Conservation (phyloP, 192 early-diverging fungal species). For the Coemansia sp. region DNA sequence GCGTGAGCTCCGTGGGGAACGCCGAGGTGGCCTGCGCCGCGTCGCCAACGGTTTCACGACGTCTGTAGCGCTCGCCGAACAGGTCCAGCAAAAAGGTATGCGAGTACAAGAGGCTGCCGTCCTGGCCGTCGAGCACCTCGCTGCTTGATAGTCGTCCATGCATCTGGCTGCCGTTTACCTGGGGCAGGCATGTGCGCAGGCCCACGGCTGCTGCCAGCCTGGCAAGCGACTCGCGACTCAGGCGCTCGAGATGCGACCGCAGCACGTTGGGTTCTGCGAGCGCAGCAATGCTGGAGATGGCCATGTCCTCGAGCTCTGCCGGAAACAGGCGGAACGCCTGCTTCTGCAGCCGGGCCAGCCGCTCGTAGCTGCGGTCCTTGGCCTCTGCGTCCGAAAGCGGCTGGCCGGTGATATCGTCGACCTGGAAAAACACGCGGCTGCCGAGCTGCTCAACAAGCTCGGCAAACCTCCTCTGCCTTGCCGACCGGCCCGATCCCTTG, state of each 20-base stretch:
- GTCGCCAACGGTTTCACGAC: slow-evolving; percentile 4
- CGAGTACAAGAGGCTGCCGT: slow-evolving; percentile 9
- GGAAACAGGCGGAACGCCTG: slow-evolving; percentile 69
- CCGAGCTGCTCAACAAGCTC: slow-evolving; percentile 69
- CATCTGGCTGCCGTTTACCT: not conserved
- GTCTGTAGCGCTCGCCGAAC: slow-evolving; percentile 22
- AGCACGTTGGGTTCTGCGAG: slow-evolving; percentile 59
- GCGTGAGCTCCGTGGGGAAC: slow-evolving; percentile 45
- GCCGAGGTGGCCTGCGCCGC: slow-evolving; percentile 22
- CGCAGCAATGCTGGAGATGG: slow-evolving; percentile 65
- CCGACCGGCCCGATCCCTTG: slow-evolving; percentile 8
- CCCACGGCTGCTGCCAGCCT: slow-evolving; percentile 61
- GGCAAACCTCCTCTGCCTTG: slow-evolving; percentile 60
- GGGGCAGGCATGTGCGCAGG: slow-evolving; percentile 55
- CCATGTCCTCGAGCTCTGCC: slow-evolving; percentile 67
- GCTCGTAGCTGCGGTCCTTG: slow-evolving; percentile 59
- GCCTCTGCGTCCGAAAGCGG: slow-evolving; percentile 67
- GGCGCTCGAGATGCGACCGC: slow-evolving; percentile 55
- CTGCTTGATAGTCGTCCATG: not conserved
- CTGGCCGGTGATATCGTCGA: slow-evolving; percentile 76
- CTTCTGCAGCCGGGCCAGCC: slow-evolving; percentile 67
- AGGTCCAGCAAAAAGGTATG: slow-evolving; percentile 59
- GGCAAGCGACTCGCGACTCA: slow-evolving; percentile 50
- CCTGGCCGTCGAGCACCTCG: not conserved
- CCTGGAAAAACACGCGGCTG: slow-evolving; percentile 60